phyloP scores from a whole-genome alignment of 768 basidiomycete genomes.

The Leccinum obscurum region DNA sequence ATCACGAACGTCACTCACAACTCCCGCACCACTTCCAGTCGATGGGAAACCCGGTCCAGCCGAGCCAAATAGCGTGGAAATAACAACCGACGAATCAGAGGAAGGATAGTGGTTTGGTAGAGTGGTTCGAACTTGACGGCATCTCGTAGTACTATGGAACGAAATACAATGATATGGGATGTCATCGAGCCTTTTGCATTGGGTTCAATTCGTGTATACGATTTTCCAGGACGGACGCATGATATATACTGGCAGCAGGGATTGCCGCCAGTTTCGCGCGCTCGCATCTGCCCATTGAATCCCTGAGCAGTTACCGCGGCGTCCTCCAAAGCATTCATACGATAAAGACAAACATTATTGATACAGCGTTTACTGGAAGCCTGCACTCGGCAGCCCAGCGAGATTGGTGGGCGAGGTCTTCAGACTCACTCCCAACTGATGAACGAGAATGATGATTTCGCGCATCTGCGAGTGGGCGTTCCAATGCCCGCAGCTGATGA shows the following conservation, averaged over 20 bases:
- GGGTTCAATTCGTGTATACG: too few relatives aligned
- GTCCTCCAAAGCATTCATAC: too few relatives aligned
- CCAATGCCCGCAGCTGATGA: conserved; percentile 30
- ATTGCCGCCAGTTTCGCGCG: too few relatives aligned
- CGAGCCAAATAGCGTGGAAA: conserved; percentile 23
- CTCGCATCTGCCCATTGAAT: background rate
- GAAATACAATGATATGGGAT: too few relatives aligned
- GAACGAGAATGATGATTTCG: conserved; percentile 53
- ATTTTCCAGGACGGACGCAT: too few relatives aligned
- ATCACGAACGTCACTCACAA: conserved; percentile 27
- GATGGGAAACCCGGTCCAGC: conserved; percentile 26
- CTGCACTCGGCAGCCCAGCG: conserved; percentile 55
- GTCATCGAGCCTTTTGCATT: too few relatives aligned
- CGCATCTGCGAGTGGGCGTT: conserved; percentile 41
- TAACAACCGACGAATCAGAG: conserved; percentile 20
- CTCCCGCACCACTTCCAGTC: conserved; percentile 35
- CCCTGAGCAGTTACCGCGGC: too few relatives aligned
- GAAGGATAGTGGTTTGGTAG: conserved; percentile 16
- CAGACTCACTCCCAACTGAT: conserved; percentile 47
- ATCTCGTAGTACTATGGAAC: too few relatives aligned
- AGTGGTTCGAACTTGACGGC: too few relatives aligned
- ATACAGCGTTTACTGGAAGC: conserved; percentile 11
- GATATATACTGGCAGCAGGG: too few relatives aligned
- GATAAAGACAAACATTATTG: too few relatives aligned
- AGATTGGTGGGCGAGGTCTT: conserved; percentile 55